Evolutionary conservation across 2,329 filamentous ascomycete genomes (phyloP), one percentile per base, ranked within the genome.

Genomic region (Botryosphaeria dothidea): DNA sequence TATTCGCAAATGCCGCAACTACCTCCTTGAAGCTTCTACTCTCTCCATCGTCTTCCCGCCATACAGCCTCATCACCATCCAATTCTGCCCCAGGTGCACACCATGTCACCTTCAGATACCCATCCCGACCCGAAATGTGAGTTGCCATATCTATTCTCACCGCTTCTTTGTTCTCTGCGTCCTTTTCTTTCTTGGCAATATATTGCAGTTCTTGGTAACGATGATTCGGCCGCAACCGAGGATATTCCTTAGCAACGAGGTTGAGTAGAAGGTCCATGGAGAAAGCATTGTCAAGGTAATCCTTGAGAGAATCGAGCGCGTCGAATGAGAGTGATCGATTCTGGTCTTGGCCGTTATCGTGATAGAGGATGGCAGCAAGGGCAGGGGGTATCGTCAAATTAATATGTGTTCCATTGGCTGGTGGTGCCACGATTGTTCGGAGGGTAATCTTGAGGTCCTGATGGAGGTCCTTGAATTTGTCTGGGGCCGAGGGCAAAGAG

Each of bases 361-460:
- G 66, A 19, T 69, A 70, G n/a, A 77, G 70, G 38, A 74, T 69
- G 7, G 69, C 66, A 11, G 68, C 68, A 17, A 76, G 63, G 0
- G 74, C 68, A 3, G 72, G 66, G 8, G 76, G 74, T 5, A 78
- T 66, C 5, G 70, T 72, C 13, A 77, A 65, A 61, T 70, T 74
- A 65, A 75, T 72, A 62, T 77, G 74, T 5, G 74, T 72, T 46
- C 76, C 76, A 51, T 75, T 76, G 1, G 69, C 74, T 2, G 75
- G 76, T 17, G 69, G 69, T 11, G 72, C 74, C 17, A 78, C 70
- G 21, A 70, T 71, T 1, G 76, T 78, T 23, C 73, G 72, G 34
- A 73, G 75, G 4, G 68, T 66, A 6, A 78, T 66, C 1, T 36
- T 68, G 25, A 78, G 46, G 17, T 65, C 67, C 49, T 76, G 74